Base-by-base conservation (phyloP, 2,329 filamentous ascomycete genomes). In the Claviceps sp. region DNA sequence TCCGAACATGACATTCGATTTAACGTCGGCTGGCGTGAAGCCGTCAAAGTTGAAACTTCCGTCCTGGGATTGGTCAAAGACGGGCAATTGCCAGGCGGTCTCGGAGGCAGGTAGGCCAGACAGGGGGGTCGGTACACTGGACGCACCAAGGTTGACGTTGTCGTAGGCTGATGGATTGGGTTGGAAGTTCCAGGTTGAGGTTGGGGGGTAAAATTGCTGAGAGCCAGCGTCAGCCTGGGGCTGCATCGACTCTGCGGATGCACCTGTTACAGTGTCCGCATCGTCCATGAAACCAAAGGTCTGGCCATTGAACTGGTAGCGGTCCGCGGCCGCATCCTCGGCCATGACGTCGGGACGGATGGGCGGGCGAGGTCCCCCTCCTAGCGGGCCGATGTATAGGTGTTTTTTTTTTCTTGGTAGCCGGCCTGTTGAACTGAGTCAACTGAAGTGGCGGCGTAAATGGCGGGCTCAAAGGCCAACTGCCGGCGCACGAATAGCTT, bases 161-260 rank as follows among this genome's bases (percentile, higher is more conserved):
- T 72, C 70, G 65, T 72, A 74, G 46, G 72, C 71, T 34, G 30
- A 9, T 55, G 73, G 70, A 13, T 70, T 70, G 60, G 70, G 69
- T 54, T 71, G 70, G 57, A 76, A 76, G 56, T 66, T 61, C 75
- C 75, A 79, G 63, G 63, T 62, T 51, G 70, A 60, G 59, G 48
- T 53, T 20, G 58, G 53, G 48, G 50, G 55, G 38, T 62, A 60
- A 57, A 61, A 62, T 49, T 70, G 62, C 59, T 66, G 59, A 57
- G 65, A 63, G 52, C 62, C 63, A 61, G 69, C 59, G 56, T 64
- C 64, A 58, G 57, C 57, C 56, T 59, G 56, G 50, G 56, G 54
- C 53, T 60, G 60, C 54, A 62, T 50, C 55, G 61, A 62, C 57
- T 67, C 60, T 16, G 62, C 56, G 51, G 64, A 65, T 61, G 63